Conservation (phyloP, 2,329 filamentous ascomycete genomes). For the Aspergillus floridensis region DNA sequence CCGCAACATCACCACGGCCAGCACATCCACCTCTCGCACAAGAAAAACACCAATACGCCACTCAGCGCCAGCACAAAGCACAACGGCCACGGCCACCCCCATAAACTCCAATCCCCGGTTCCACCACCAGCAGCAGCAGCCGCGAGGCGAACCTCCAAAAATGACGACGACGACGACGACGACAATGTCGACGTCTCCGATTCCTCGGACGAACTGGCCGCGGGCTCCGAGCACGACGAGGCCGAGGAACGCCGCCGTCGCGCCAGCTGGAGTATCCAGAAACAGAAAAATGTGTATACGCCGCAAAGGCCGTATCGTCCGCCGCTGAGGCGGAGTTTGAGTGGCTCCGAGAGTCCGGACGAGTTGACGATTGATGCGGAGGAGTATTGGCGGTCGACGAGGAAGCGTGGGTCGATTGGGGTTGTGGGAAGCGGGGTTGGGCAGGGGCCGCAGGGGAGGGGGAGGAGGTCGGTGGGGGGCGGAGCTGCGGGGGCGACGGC, state of each 20-base stretch:
- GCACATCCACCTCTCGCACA: neutral
- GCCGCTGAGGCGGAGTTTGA: conserved; percentile 24
- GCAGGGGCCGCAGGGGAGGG: too few species aligned
- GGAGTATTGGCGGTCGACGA: conserved; percentile 37
- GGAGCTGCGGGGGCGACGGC: neutral
- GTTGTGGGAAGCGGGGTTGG: too few species aligned
- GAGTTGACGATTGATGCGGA: conserved; percentile 43
- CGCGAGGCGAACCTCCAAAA: too few species aligned
- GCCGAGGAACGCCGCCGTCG: conserved; percentile 29
- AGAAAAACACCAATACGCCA: neutral
- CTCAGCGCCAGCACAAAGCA: neutral
- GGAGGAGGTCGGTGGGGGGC: neutral
- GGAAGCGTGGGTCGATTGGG: neutral
- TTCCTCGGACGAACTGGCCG: conserved; percentile 42
- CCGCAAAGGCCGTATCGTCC: conserved; percentile 29
- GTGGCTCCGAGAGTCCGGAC: conserved; percentile 45
- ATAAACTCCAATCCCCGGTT: conserved; percentile 25
- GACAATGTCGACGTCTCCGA: conserved; percentile 19
- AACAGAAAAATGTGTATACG: conserved; percentile 29
- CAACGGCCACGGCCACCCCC: neutral
- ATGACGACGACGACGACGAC: too few species aligned
- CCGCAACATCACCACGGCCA: conserved; percentile 11
- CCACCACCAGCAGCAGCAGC: conserved; percentile 1
- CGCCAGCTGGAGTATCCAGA: conserved; percentile 35
- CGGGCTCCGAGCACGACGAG: conserved; percentile 35